Conservation (phyloP, 1,284 basidiomycete genomes). For the Ustilago vetiveriae region DNA sequence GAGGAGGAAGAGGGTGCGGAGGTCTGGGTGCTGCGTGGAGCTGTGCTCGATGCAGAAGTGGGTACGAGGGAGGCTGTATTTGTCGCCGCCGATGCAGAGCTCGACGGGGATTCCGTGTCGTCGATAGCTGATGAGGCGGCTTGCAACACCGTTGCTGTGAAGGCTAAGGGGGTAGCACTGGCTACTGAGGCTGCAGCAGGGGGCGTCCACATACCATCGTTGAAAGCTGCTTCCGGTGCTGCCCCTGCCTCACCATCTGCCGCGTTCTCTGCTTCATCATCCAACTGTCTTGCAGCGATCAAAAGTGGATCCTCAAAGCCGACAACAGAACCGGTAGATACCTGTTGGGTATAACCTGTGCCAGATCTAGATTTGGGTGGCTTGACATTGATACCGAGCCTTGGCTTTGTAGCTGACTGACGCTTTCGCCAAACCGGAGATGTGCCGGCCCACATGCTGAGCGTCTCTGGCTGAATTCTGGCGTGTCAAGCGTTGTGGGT, state of each 20-base stretch:
- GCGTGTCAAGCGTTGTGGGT: neutral
- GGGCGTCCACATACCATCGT: conserved; percentile 44
- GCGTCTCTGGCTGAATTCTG: neutral
- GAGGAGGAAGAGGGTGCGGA: neutral
- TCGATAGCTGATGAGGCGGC: neutral
- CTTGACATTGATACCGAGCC: conserved; percentile 17
- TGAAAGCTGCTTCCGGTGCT: conserved; percentile 13
- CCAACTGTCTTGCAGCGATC: conserved; percentile 7
- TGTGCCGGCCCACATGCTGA: conserved; percentile 22
- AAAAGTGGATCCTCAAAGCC: conserved; percentile 2
- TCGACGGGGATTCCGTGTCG: neutral
- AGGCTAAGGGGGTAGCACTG: neutral
- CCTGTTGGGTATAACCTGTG: neutral
- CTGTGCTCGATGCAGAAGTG: neutral
- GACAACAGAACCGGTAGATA: neutral
- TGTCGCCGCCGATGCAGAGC: neutral
- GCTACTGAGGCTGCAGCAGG: conserved; percentile 5
- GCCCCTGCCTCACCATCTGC: neutral
- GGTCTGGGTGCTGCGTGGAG: neutral
- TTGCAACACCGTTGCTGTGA: conserved; percentile 6
- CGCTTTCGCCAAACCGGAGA: conserved; percentile 32
- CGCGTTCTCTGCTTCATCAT: conserved; percentile 1
- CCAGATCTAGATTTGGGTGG: neutral
- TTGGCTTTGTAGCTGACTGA: conserved; percentile 17
- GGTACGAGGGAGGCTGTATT: neutral